phyloP scores from a whole-genome alignment of 495 filamentous ascomycete species.

The Penicillium maclennaniae region DNA sequence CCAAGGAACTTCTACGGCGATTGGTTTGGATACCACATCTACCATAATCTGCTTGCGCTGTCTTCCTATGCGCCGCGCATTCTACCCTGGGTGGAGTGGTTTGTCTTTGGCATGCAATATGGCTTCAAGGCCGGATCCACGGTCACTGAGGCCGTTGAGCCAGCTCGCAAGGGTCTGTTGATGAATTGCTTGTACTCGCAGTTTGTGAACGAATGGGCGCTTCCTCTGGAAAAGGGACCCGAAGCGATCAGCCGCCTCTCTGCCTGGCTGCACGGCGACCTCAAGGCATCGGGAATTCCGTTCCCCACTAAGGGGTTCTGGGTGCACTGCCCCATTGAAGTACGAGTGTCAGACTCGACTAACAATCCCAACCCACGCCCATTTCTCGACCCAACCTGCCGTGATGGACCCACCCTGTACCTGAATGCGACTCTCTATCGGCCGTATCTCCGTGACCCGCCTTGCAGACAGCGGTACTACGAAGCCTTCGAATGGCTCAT shows the following conservation, averaged over 20 bases:
- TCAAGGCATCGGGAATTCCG: slow-evolving; percentile 61
- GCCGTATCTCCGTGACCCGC: slow-evolving; percentile 78
- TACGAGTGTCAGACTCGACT: slow-evolving; percentile 76
- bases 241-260: slow-evolving; percentile 80
- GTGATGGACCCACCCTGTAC: slow-evolving; percentile 76
- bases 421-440: slow-evolving; percentile 95
- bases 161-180: slow-evolving; percentile 70
- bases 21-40: slow-evolving; percentile 75
- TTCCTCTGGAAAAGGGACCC: slow-evolving; percentile 83
- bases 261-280: slow-evolving; percentile 74
- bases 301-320: slow-evolving; percentile 74
- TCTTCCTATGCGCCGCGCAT: slow-evolving; percentile 74
- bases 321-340: slow-evolving; percentile 91
- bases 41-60: slow-evolving; percentile 81
- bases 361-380: slow-evolving; percentile 55
- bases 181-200: slow-evolving; percentile 98
- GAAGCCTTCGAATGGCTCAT: slow-evolving; percentile 94
- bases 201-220: slow-evolving; percentile 96
- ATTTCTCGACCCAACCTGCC: slow-evolving; percentile 69
- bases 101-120: slow-evolving; percentile 94
- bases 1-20: slow-evolving; percentile 72
- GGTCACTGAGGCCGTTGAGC: slow-evolving; percentile 70
- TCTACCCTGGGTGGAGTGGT: slow-evolving; percentile 84
- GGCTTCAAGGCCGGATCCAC: slow-evolving; percentile 67
- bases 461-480: slow-evolving; percentile 76